Base-by-base conservation (phyloP, 108 stramenopile species). In the Parietichytrium sp. region DNA sequence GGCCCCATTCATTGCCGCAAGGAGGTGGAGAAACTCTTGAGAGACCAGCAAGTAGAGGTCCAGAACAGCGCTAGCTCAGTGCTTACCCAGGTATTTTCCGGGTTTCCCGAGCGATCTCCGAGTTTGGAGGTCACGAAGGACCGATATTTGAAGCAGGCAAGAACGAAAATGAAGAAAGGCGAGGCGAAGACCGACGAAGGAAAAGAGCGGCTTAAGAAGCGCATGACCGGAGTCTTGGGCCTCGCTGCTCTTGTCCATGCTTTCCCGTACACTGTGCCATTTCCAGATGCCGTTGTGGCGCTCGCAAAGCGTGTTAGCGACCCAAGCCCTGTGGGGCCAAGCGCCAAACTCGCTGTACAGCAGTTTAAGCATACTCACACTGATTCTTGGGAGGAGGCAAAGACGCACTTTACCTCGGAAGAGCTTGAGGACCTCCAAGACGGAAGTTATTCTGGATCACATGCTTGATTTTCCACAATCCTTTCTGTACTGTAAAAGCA, bases 161-260 rank as follows among this genome's bases (percentile, higher is more conserved):
- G 45, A 10, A 72, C 61, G 38, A 72, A 72, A 42, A 42, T 72
- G 0, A 72, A 72, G 42, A 33, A 42, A n/a, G 61, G 45, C 61
- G 38, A 72, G 61, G 36, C 36, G 38, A 72, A 72, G 61, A 72
- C 61, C n/a, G 61, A 72, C 33, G 61, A 72, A 42, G 61, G 61
- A 13, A 16, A 25, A 16, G 61, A 72, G 20, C 36, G 45, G 61
- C 61, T 72, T 6, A 72, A 72, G 42, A 72, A 72, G 3, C 61
- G 61, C 33, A 72, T 72, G 61, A 72, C 61, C 6, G 61, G 61
- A 47, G 61, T 72, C 0, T 42, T 72, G 10, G 61, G 61, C 20
- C 61, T 72, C 33, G 33, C 61, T 25, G 61, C 61, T 6, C 38
- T 72, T 7, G 61, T 72, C 16, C 36, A 72, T 1, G 61, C 61